phyloP scores from a whole-genome alignment of 306 rosid species.

The Glycyrrhiza uralensis region DNA sequence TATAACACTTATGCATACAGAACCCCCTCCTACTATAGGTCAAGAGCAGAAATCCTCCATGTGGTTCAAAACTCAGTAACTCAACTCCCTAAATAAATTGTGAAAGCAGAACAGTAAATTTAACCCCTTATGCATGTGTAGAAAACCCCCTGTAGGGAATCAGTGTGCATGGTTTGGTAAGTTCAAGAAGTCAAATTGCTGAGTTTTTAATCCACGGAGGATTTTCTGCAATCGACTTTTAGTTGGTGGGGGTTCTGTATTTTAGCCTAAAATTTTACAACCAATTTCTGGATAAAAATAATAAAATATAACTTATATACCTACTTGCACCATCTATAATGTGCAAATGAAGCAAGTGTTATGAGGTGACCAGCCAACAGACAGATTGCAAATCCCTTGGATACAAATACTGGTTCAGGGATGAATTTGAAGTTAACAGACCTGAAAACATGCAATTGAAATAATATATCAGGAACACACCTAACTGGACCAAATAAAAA shows the following conservation, averaged over 20 bases:
- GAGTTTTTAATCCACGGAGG: not conserved
- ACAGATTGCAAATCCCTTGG: constrained; percentile 71
- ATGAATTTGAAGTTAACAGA: constrained; percentile 93
- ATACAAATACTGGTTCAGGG: constrained; percentile 78
- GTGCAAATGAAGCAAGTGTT: constrained; percentile 60
- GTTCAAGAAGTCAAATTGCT: not conserved
- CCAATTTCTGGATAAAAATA: not conserved
- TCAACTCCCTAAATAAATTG: not conserved
- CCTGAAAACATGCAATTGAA: constrained; percentile 52
- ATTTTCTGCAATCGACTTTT: not conserved
- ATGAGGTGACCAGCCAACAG: constrained; percentile 73
- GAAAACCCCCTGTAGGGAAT: not conserved
- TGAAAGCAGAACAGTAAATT: not conserved
- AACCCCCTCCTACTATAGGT: not conserved
- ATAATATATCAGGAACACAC: constrained; percentile 30
- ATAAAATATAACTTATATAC: constrained; percentile 31
- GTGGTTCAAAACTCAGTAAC: not conserved
- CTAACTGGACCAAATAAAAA: not conserved
- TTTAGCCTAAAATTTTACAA: not conserved
- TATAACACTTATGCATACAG: not conserved
- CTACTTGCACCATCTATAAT: constrained; percentile 97
- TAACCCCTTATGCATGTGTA: not conserved
- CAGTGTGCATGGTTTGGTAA: not conserved
- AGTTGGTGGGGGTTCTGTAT: not conserved
- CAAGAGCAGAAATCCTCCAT: not conserved